Percentiles rank a stretch among this genome's conserved stretches.
Evolutionary conservation across 768 basidiomycete species (phyloP).

Genomic region (Russula brevipes): DNA sequence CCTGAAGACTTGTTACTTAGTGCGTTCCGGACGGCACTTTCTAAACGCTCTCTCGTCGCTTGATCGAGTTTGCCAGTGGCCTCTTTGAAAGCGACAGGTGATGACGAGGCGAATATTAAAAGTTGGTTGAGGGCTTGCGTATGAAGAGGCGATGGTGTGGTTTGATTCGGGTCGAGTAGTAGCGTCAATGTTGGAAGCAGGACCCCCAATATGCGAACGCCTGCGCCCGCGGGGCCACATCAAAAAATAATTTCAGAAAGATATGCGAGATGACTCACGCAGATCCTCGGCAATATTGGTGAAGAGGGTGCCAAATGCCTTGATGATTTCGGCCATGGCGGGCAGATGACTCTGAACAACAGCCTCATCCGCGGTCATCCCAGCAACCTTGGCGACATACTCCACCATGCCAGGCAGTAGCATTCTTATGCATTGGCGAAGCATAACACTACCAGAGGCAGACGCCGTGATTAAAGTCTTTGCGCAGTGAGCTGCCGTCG

Average conservation of each 20-base stretch:
- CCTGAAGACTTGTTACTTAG: constrained; percentile 13
- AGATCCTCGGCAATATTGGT: constrained; percentile 20
- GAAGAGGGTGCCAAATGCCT: constrained; percentile 48
- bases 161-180: constrained; percentile 19
- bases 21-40: constrained; percentile 20
- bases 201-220: constrained; percentile 21
- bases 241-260: neutral
- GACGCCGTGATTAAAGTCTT: constrained; percentile 79
- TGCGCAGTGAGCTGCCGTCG: constrained; percentile 88
- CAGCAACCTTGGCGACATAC: constrained; percentile 66
- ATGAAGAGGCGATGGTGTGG: constrained; percentile 19
- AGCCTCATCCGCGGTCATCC: constrained; percentile 51
- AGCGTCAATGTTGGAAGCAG: constrained; percentile 24
- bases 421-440: constrained; percentile 66
- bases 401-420: constrained; percentile 80
- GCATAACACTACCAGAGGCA: constrained; percentile 52
- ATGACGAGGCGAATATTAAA: constrained; percentile 23
- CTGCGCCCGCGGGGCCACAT: constrained; percentile 1
- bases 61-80: constrained; percentile 23
- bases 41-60: constrained; percentile 19
- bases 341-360: constrained; percentile 52
- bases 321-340: constrained; percentile 76
- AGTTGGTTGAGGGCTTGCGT: constrained; percentile 23
- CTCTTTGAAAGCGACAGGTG: constrained; percentile 25
- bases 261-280: constrained; percentile 14